Percentiles rank a stretch among this genome's conserved stretches.
These are phyloP conservation scores for Coemansia pectinata DNA, from an alignment of 192 early-diverging fungal species.

Conservation along the genomic window DNA sequence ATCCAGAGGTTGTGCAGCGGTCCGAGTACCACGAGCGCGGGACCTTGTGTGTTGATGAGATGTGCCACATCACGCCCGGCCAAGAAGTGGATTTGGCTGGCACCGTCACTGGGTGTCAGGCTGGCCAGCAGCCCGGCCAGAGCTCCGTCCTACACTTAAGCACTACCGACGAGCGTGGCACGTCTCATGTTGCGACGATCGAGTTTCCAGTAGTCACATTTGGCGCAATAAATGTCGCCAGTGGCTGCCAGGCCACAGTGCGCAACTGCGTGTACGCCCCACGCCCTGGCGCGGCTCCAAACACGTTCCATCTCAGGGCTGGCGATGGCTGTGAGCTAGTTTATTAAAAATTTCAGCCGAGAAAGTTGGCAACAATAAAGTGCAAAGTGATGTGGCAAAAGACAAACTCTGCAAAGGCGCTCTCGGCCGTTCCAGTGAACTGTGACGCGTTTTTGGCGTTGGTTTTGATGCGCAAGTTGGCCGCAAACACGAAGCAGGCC, in stretches of 20 bases:
- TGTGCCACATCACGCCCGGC: conserved; percentile 15
- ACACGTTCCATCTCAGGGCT: conserved; percentile 21
- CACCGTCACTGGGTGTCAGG: not conserved
- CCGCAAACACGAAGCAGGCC: conserved; percentile 85
- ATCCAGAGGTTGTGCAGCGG: conserved; percentile 14
- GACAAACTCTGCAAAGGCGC: conserved; percentile 94
- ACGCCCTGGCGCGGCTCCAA: not conserved
- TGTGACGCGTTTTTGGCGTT: conserved; percentile 76
- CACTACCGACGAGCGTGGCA: conserved; percentile 16
- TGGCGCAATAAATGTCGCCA: conserved; percentile 14
- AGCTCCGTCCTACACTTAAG: conserved; percentile 22
- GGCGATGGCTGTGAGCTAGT: conserved; percentile 23
- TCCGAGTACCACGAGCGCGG: conserved; percentile 28
- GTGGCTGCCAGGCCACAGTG: conserved; percentile 27
- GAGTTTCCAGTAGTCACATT: conserved; percentile 20
- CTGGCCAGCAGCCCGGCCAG: not conserved
- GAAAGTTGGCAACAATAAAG: conserved; percentile 88
- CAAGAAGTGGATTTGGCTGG: conserved; percentile 43
- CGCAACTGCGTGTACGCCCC: conserved; percentile 30
- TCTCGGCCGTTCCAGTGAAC: conserved; percentile 72
- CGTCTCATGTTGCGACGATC: conserved; percentile 11
- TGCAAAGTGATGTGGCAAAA: conserved; percentile 85
- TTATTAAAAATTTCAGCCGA: conserved; percentile 64
- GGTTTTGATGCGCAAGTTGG: conserved; percentile 91
- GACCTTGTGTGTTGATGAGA: conserved; percentile 30